These are phyloP conservation scores for Psilocybe subaeruginosa DNA, from an alignment of 768 basidiomycete species.

Conservation along the genomic window DNA sequence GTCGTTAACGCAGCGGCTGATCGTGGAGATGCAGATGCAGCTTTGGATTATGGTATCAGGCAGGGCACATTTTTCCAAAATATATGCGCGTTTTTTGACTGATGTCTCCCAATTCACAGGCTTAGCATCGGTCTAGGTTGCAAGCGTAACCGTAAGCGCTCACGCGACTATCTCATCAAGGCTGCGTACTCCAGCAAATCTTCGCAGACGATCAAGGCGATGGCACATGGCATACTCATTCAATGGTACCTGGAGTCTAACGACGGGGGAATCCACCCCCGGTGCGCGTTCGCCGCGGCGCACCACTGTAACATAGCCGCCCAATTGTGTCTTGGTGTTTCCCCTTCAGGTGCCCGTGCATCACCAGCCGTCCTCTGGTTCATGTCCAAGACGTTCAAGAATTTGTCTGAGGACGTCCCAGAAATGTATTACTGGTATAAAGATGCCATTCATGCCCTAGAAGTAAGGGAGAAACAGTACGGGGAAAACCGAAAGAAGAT, in stretches of 20 bases:
- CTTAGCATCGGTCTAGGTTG: slow-evolving; percentile 16
- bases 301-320: slow-evolving; percentile 19
- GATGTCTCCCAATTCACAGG: background rate
- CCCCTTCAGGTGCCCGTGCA: background rate
- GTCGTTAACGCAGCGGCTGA: slow-evolving; percentile 18
- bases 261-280: background rate
- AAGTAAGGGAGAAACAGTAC: slow-evolving; percentile 22
- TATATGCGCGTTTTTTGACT: background rate
- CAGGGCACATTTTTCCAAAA: background rate
- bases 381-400: slow-evolving; percentile 18
- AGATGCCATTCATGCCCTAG: slow-evolving; percentile 21
- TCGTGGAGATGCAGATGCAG: slow-evolving; percentile 15
- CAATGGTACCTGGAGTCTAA: slow-evolving; percentile 12
- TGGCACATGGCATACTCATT: slow-evolving; percentile 19
- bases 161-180: slow-evolving; percentile 20
- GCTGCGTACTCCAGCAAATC: slow-evolving; percentile 9
- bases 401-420: slow-evolving; percentile 5
- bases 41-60: slow-evolving; percentile 20
- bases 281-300: slow-evolving; percentile 14
- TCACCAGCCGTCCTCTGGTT: slow-evolving; percentile 25
- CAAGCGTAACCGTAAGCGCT: slow-evolving; percentile 11
- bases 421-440: slow-evolving; percentile 24
- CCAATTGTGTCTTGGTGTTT: background rate
- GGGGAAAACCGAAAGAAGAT: slow-evolving; percentile 20
- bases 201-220: slow-evolving; percentile 11